Conservation (phyloP, 2,329 filamentous ascomycete species). For the Shiraia bambusicola region DNA sequence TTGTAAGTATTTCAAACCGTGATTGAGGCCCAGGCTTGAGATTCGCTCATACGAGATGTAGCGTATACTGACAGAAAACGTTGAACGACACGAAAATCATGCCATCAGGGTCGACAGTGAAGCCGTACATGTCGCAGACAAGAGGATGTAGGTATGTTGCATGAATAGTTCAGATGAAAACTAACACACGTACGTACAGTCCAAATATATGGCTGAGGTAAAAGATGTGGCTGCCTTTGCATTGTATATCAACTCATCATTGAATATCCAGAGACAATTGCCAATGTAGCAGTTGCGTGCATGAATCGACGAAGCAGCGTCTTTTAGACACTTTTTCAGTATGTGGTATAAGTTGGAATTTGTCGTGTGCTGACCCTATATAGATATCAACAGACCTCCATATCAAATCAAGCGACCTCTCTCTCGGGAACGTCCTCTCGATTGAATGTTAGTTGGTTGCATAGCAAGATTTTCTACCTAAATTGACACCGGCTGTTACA, state of each 20-base stretch:
- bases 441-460: conserved; percentile 28
- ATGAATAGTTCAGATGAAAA: not conserved
- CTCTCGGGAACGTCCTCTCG: conserved; percentile 10
- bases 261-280: conserved; percentile 64
- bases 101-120: not conserved
- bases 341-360: conserved; percentile 9
- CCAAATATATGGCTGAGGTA: conserved; percentile 7
- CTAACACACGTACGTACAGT: not conserved
- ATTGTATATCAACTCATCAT: not conserved
- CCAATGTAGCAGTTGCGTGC: conserved; percentile 66
- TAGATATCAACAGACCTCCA: conserved; percentile 34
- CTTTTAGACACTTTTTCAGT: conserved; percentile 69
- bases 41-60: no score
- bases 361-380: not conserved
- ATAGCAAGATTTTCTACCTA: not conserved
- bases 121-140: not conserved
- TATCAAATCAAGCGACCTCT: conserved; percentile 18
- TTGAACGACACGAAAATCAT: no score
- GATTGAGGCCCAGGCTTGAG: no score
- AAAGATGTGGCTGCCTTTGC: not conserved
- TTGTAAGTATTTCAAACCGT: no score
- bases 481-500: no score
- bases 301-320: conserved; percentile 70
- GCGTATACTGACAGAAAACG: no score
- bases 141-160: not conserved